These are phyloP conservation scores for Phialophora tarda DNA, from an alignment of 2,329 filamentous ascomycete species.

Conservation along the genomic window DNA sequence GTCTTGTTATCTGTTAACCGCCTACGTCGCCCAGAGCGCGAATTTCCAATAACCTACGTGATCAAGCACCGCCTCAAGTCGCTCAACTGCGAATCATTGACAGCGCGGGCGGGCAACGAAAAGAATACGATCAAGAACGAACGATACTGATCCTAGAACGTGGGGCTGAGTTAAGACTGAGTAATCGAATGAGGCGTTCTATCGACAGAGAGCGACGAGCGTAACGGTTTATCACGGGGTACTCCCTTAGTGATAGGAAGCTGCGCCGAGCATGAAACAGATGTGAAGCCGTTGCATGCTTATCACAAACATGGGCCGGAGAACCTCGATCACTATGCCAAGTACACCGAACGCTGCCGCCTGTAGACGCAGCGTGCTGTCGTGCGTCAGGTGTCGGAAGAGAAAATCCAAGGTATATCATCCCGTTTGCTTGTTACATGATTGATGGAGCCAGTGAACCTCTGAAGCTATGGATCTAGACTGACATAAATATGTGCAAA, in stretches of 20 bases:
- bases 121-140: no score
- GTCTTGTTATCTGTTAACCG: background rate
- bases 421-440: background rate
- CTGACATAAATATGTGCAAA: conserved; percentile 11
- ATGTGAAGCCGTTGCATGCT: background rate
- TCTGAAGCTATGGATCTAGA: background rate
- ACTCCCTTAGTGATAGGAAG: no score
- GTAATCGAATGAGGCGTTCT: no score
- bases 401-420: conserved; percentile 19
- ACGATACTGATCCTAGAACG: no score
- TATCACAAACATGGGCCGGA: background rate
- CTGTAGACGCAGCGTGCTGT: conserved; percentile 7
- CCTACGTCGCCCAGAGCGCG: background rate
- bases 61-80: background rate
- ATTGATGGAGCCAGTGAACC: conserved; percentile 1
- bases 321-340: background rate
- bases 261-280: no score
- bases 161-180: no score
- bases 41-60: background rate
- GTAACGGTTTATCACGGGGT: no score
- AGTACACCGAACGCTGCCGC: background rate
- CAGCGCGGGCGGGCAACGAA: no score
- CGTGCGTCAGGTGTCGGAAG: conserved; percentile 19
- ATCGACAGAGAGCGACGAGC: no score
- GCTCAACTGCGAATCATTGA: background rate